A percentile compares a stretch with the other conserved stretches of the same genome.
These are phyloP conservation scores for Cucumis cinereus DNA, from an alignment of 306 rosid genomes.

Conservation along the genomic window DNA sequence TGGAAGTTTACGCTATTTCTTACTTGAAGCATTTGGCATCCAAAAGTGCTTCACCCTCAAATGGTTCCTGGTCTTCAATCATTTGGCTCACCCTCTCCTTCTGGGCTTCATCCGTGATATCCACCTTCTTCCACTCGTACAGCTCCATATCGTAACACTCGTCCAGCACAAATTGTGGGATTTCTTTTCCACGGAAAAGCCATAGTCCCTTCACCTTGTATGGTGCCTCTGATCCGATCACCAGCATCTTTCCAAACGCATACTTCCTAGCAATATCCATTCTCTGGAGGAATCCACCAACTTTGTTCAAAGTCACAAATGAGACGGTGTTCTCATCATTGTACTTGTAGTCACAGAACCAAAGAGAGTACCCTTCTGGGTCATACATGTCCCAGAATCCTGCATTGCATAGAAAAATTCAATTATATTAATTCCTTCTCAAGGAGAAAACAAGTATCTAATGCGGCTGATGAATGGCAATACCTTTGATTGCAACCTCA, in stretches of 20 bases:
- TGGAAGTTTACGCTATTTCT: slow-evolving; percentile 12
- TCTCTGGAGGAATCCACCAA: slow-evolving; percentile 75
- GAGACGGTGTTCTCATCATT: slow-evolving; percentile 73
- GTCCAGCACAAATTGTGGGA: slow-evolving; percentile 55
- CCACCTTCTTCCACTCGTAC: slow-evolving; percentile 73
- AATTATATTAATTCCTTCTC: not conserved
- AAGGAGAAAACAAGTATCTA: not conserved
- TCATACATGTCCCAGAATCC: slow-evolving; percentile 98
- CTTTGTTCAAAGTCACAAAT: slow-evolving; percentile 75
- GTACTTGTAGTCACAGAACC: slow-evolving; percentile 94
- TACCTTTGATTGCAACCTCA: slow-evolving; percentile 91
- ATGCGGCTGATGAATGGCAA: not conserved
- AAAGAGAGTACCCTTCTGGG: slow-evolving; percentile 85
- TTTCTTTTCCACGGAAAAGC: slow-evolving; percentile 83
- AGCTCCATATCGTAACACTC: slow-evolving; percentile 97
- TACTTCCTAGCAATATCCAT: slow-evolving; percentile 86
- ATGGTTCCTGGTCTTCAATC: slow-evolving; percentile 80
- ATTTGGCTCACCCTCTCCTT: slow-evolving; percentile 71
- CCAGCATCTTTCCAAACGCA: slow-evolving; percentile 86
- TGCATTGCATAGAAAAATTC: slow-evolving; percentile 9
- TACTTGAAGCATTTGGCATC: slow-evolving; percentile 86
- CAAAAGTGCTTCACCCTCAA: slow-evolving; percentile 67
- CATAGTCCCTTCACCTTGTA: slow-evolving; percentile 85
- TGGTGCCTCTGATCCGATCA: slow-evolving; percentile 63
- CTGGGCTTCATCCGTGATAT: slow-evolving; percentile 51